Evolutionary conservation across 169 alveolate genomes (phyloP).

Genomic region (Plasmodium reichenowi): DNA sequence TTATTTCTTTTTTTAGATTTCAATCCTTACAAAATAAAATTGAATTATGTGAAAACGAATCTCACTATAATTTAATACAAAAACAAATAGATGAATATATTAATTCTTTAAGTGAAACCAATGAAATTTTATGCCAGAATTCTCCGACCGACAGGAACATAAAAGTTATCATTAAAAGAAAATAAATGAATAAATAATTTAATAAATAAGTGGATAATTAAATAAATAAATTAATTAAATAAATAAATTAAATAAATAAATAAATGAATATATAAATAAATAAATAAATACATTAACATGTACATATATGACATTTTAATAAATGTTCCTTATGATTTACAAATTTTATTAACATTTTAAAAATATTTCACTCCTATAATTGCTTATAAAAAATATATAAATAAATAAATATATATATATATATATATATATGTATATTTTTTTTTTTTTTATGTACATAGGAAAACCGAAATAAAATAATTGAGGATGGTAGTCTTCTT

Average conservation of each 20-base stretch:
- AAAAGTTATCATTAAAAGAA: slow-evolving; percentile 12
- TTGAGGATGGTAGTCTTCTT: slow-evolving; percentile 46
- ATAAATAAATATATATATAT: neutral
- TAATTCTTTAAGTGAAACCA: slow-evolving; percentile 54
- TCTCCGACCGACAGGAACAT: slow-evolving; percentile 59
- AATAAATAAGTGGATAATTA: too few relatives aligned
- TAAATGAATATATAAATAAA: too few relatives aligned
- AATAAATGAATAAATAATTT: too few relatives aligned
- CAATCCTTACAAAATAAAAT: slow-evolving; percentile 58
- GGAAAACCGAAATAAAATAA: slow-evolving; percentile 69
- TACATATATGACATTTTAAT: neutral
- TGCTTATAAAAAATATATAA: neutral
- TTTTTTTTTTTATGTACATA: neutral
- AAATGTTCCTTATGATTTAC: too few relatives aligned
- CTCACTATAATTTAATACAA: slow-evolving; percentile 18
- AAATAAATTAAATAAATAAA: too few relatives aligned
- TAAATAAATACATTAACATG: neutral
- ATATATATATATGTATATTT: neutral
- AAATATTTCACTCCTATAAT: neutral
- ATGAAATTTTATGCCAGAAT: slow-evolving; percentile 63
- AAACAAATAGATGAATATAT: slow-evolving; percentile 42
- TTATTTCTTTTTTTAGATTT: slow-evolving; percentile 15
- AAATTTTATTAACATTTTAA: too few relatives aligned
- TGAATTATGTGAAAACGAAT: slow-evolving; percentile 66
- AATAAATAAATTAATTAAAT: too few relatives aligned